Evolutionary conservation across 306 rosid genomes (phyloP).

Genomic region (Boehmeria nivea): DNA sequence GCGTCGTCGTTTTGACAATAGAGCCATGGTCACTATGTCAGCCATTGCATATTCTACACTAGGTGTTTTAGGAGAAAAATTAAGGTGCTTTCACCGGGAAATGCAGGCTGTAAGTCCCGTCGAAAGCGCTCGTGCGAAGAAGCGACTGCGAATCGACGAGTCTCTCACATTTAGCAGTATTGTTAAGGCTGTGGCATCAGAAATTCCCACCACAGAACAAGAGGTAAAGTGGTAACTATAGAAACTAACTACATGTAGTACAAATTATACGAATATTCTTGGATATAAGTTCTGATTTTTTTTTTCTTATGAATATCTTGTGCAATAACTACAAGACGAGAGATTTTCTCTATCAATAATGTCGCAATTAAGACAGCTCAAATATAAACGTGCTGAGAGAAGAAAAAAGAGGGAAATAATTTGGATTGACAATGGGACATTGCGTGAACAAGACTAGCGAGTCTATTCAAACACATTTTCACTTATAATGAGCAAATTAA

Average conservation of each 20-base stretch:
- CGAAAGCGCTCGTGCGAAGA: constrained; percentile 7
- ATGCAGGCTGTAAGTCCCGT: neutral
- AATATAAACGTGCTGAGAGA: too few species aligned
- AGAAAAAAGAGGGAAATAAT: too few species aligned
- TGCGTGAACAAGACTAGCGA: too few species aligned
- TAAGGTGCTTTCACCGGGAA: constrained; percentile 16
- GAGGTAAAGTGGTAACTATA: constrained; percentile 11
- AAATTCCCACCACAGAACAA: constrained; percentile 18
- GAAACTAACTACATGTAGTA: too few species aligned
- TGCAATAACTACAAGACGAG: too few species aligned
- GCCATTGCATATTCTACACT: constrained; percentile 16
- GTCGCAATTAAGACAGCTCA: too few species aligned
- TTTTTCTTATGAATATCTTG: too few species aligned
- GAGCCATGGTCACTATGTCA: constrained; percentile 23
- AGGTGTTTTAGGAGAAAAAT: constrained; percentile 21
- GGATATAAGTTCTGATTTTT: too few species aligned
- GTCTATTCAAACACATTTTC: too few species aligned
- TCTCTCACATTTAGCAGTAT: neutral
- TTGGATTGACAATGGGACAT: too few species aligned
- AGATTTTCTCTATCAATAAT: too few species aligned
- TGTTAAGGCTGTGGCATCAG: constrained; percentile 15
- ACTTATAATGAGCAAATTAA: too few species aligned
- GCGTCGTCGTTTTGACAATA: neutral
- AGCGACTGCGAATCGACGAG: neutral
- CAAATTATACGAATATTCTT: constrained; percentile 2